Conservation (phyloP, 2,329 filamentous ascomycete species). For the Fusarium paranaense region DNA sequence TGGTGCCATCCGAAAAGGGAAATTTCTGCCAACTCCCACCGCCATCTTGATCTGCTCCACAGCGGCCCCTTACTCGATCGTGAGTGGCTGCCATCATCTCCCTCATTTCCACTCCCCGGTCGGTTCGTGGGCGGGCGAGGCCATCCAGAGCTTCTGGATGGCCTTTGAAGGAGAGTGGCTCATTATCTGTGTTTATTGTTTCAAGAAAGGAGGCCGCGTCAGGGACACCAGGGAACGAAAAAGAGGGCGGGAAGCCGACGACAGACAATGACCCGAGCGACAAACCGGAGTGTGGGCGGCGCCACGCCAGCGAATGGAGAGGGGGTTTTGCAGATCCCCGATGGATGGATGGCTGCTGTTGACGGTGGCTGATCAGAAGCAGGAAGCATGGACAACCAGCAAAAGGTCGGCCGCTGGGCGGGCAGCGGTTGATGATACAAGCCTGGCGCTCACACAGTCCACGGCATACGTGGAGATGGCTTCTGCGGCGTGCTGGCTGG, state of each 20-base stretch:
- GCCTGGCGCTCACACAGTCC: neutral
- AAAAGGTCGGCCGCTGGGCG: neutral
- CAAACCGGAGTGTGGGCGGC: conserved; percentile 21
- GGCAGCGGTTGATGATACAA: neutral
- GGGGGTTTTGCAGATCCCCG: neutral
- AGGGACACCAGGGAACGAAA: conserved; percentile 7
- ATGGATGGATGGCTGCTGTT: conserved; percentile 10
- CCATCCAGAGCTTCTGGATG: neutral
- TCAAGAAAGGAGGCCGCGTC: conserved; percentile 31
- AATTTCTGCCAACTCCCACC: conserved; percentile 13
- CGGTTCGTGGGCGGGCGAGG: neutral
- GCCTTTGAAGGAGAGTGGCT: conserved; percentile 21
- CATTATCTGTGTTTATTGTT: conserved; percentile 26
- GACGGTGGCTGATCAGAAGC: conserved; percentile 4
- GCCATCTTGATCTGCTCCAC: conserved; percentile 3
- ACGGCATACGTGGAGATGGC: conserved; percentile 12
- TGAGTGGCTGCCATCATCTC: conserved; percentile 23
- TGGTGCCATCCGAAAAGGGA: neutral
- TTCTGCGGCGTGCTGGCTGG: conserved; percentile 16
- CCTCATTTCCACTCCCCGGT: conserved; percentile 33
- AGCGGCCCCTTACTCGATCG: conserved; percentile 1
- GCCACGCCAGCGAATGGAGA: conserved; percentile 27
- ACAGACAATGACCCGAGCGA: conserved; percentile 22
- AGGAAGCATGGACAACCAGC: neutral
- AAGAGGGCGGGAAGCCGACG: neutral